Base-by-base conservation (phyloP, 2,329 filamentous ascomycete genomes). In the Sclerotinia minor region DNA sequence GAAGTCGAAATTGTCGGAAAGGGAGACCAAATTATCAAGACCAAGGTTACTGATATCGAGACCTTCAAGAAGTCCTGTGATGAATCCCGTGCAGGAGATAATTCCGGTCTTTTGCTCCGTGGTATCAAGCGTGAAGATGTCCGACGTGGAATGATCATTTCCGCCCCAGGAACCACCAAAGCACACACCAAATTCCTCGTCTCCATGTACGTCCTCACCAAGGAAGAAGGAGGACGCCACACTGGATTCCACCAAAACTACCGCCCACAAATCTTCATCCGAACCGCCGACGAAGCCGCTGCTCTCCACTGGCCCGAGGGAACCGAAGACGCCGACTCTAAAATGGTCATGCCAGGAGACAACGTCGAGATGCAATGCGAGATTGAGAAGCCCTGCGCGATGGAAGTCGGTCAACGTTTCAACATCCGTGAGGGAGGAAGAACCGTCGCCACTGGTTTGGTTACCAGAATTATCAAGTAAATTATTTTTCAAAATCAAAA, bases 11-110 rank as follows among this genome's bases (percentile, higher is more conserved):
- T 99, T 72, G 87, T 99, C 70, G 95, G 95, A 79, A 96, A 95
- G 84, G 88, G 89, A 74, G 81, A 82, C 68, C 85, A 88, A 57
- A 83, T 92, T 73, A 92, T 98, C 85, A 97, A 96, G 89, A 98
- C 95, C 81, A 98, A 97, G 86, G 94, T 99, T 73, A 99, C 95
- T 77, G 96, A 99, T 78, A 98, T 99, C 75, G 95, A 99, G 85
- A 99, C 94, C 73, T 99, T 99, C 87, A 97, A 98, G 87, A 99
- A 99, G 88, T 96, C 93, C 61, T 98, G 95, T 81, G 94, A 97
- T 69, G 92, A 97, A 83, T 96, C 94, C 69, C 88, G 92, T 76
- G 95, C 95, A 71, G 95, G 95, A 80, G 95, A 99, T 83, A 99
- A 98, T 89, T 97, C 95, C 35, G 95, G 95, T 78, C 91, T 99